Evolutionary conservation across 2,329 filamentous ascomycete species (phyloP).

Genomic region (Thelonectria blattea): DNA sequence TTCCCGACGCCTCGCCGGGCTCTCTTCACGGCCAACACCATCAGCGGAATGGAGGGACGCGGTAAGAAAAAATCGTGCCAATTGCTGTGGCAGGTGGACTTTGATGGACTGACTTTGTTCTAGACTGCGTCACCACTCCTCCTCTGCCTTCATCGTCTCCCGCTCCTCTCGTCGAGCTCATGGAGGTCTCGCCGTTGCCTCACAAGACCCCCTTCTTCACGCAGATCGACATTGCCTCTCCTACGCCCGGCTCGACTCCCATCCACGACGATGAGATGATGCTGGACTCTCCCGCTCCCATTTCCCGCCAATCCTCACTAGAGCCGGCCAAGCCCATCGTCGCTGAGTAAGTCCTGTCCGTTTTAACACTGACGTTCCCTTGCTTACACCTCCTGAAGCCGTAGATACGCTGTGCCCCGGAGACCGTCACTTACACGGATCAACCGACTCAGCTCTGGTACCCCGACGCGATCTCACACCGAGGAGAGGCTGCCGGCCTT

Average conservation of each 20-base stretch:
- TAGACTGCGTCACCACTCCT: conserved; percentile 82
- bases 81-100: not conserved
- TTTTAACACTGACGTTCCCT: not conserved
- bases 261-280: conserved; percentile 55
- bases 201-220: conserved; percentile 77
- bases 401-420: conserved; percentile 70
- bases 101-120: conserved; percentile 34
- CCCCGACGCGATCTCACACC: conserved; percentile 64
- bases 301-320: conserved; percentile 52
- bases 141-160: conserved; percentile 85
- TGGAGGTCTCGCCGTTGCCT: conserved; percentile 93
- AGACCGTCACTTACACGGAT: conserved; percentile 76
- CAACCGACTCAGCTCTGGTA: conserved; percentile 73
- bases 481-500: conserved; percentile 76
- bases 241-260: conserved; percentile 65
- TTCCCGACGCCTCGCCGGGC: conserved; percentile 51
- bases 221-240: conserved; percentile 73
- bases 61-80: conserved; percentile 36
- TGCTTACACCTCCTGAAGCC: conserved; percentile 52
- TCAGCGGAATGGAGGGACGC: conserved; percentile 44
- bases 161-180: conserved; percentile 71
- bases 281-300: conserved; percentile 62
- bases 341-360: conserved; percentile 56
- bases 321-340: conserved; percentile 57
- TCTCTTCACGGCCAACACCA: conserved; percentile 49